Conservation (phyloP, 78 protist species). For the Protostelium mycophagum region DNA sequence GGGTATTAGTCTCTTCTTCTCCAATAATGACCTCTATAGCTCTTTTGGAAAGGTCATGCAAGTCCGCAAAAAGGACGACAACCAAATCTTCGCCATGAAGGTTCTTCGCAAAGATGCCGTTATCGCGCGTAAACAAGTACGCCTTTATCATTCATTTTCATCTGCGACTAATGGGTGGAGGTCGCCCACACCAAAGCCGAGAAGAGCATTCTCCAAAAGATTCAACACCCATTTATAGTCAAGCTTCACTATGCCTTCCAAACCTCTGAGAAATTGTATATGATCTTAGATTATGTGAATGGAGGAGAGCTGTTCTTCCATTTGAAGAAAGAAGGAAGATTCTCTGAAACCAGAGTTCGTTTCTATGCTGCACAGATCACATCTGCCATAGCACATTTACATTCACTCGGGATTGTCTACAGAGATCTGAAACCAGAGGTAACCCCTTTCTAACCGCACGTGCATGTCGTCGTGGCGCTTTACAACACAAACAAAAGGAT, state of each 20-base stretch:
- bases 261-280: conserved; percentile 75
- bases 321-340: conserved; percentile 74
- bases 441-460: background rate
- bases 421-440: conserved; percentile 95
- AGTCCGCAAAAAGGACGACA: conserved; percentile 68
- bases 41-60: conserved; percentile 77
- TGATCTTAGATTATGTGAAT: conserved; percentile 71
- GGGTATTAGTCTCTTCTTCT: conserved; percentile 27
- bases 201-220: conserved; percentile 76
- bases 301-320: conserved; percentile 90
- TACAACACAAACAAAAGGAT: too few species aligned
- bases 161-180: conserved; percentile 3
- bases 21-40: background rate
- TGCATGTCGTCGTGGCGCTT: too few species aligned
- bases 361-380: conserved; percentile 86
- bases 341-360: conserved; percentile 68
- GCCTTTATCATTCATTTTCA: background rate
- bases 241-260: conserved; percentile 91
- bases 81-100: conserved; percentile 85
- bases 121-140: conserved; percentile 55
- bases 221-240: conserved; percentile 88
- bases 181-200: conserved; percentile 87
- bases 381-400: conserved; percentile 78
- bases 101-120: conserved; percentile 71
- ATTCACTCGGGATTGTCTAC: conserved; percentile 80